Base-by-base conservation (phyloP, 2,329 filamentous ascomycete species). In the Whalleya microplaca region DNA sequence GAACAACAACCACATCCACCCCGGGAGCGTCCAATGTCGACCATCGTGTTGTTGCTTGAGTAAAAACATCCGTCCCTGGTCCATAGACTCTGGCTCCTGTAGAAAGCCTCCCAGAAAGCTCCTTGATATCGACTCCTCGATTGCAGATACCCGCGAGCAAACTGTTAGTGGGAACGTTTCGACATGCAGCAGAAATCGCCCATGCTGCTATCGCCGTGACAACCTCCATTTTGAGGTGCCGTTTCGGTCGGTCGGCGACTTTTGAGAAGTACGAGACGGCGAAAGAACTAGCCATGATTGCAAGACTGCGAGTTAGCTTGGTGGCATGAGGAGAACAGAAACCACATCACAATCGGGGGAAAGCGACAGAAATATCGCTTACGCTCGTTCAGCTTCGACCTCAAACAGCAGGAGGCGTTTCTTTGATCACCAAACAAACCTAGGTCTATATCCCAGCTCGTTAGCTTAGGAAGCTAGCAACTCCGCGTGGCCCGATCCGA, bases 1-100 rank as follows among this genome's bases (percentile, higher is more conserved):
- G 78, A 14, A 80, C 73, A 0, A 83, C 76, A 2, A 81, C 77
- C 2, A 81, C 64, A 46, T 76, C 78, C 9, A 78, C 70, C 1
- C 62, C 72, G 2, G 81, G 81, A 0, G 70, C 64, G 8, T 73
- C 68, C 19, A 80, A 61, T 14, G 67, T 69, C 1, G 80, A 83
- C 79, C 80, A 82, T 1, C 80, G 73, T 1, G 66, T 69, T 0
- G 76, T 74, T 6, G 73, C 73, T 23, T 67, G 37, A 2, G 62
- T 56, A 46, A 78, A 83, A 12, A 66, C 73, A n/a, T 59, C 62
- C 9, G 76, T 75, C 1, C 73, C 76, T 0, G 78, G 76, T 19
- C 65, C 70, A 61, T 77, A 79, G 32, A 82, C 64, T 60, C 77
- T 69, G 16, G 78, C 76, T 2, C 55, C 54, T 12, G 58, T 43